phyloP scores from a whole-genome alignment of 2,329 filamentous ascomycete species.

The Penicillium sp. region DNA sequence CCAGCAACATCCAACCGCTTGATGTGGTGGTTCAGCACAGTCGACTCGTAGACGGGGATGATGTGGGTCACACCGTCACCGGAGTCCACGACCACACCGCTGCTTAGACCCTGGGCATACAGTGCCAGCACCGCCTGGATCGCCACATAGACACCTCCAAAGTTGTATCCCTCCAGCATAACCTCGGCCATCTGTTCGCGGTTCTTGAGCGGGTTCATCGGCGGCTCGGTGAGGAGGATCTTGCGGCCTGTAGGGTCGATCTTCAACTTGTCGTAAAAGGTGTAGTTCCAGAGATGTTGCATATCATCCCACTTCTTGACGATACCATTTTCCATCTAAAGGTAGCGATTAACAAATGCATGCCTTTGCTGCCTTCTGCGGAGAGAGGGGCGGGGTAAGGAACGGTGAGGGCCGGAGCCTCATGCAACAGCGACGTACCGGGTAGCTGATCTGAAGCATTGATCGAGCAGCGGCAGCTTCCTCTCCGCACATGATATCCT shows the following conservation, averaged over 20 bases:
- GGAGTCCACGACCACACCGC: slow-evolving; percentile 97
- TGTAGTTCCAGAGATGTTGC: slow-evolving; percentile 99
- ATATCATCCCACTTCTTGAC: slow-evolving; percentile 99
- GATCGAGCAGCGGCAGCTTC: slow-evolving; percentile 93
- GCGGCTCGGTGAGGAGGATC: slow-evolving; percentile 95
- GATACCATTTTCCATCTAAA: slow-evolving; percentile 96
- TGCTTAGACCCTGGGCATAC: slow-evolving; percentile 91
- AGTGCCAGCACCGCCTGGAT: slow-evolving; percentile 95
- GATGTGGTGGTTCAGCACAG: slow-evolving; percentile 95
- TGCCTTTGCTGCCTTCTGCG: slow-evolving; percentile 13
- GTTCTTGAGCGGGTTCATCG: slow-evolving; percentile 97
- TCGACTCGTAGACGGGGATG: slow-evolving; percentile 96
- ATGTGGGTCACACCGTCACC: slow-evolving; percentile 98
- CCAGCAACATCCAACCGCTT: slow-evolving; percentile 92
- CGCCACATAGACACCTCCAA: slow-evolving; percentile 95
- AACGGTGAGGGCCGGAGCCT: slow-evolving; percentile 9
- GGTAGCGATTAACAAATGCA: slow-evolving; percentile 20
- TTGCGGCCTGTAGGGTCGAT: slow-evolving; percentile 89
- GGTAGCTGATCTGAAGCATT: slow-evolving; percentile 98
- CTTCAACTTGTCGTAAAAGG: slow-evolving; percentile 95
- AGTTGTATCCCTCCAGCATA: slow-evolving; percentile 97
- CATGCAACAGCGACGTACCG: slow-evolving; percentile 53
- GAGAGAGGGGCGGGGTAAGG: slow-evolving; percentile 18
- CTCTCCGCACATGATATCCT: slow-evolving; percentile 99
- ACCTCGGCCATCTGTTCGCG: slow-evolving; percentile 97